phyloP scores from a whole-genome alignment of 805 yeast species.

The Candida golubevii region DNA sequence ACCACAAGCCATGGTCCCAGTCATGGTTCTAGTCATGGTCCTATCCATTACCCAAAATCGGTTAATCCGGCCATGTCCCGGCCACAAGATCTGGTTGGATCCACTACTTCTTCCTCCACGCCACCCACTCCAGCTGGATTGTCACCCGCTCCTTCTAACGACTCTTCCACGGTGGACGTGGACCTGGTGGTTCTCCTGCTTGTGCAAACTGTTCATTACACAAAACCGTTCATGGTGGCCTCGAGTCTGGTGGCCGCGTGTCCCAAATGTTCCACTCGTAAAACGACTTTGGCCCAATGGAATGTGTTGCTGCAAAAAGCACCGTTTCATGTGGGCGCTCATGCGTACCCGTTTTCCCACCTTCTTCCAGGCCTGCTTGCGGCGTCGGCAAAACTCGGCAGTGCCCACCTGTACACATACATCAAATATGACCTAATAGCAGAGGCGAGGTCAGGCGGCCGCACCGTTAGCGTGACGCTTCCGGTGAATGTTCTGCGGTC shows the following conservation, averaged over 20 bases:
- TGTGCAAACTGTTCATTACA: conserved; percentile 65
- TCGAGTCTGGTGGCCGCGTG: conserved; percentile 49
- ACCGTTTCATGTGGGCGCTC: conserved; percentile 61
- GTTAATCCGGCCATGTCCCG: not conserved
- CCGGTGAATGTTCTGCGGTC: conserved; percentile 77
- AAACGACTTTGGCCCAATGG: conserved; percentile 79
- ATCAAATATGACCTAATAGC: conserved; percentile 80
- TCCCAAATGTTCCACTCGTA: conserved; percentile 49
- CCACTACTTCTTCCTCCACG: not conserved
- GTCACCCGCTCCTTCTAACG: not conserved
- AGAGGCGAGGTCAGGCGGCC: conserved; percentile 29
- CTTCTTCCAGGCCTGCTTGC: conserved; percentile 85
- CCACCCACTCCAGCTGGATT: not conserved
- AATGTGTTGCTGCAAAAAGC: conserved; percentile 62
- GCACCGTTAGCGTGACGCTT: conserved; percentile 38
- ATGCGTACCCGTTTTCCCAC: conserved; percentile 90
- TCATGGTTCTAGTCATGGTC: not conserved
- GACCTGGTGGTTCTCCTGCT: conserved; percentile 59
- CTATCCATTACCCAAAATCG: not conserved
- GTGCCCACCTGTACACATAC: conserved; percentile 40
- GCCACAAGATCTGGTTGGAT: not conserved
- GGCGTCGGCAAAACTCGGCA: conserved; percentile 67
- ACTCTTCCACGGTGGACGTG: conserved; percentile 20
- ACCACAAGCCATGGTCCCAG: not conserved
- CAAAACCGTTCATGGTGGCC: conserved; percentile 62